Evolutionary conservation across 2,329 filamentous ascomycete species (phyloP).

Genomic region (Cercospora sp.): DNA sequence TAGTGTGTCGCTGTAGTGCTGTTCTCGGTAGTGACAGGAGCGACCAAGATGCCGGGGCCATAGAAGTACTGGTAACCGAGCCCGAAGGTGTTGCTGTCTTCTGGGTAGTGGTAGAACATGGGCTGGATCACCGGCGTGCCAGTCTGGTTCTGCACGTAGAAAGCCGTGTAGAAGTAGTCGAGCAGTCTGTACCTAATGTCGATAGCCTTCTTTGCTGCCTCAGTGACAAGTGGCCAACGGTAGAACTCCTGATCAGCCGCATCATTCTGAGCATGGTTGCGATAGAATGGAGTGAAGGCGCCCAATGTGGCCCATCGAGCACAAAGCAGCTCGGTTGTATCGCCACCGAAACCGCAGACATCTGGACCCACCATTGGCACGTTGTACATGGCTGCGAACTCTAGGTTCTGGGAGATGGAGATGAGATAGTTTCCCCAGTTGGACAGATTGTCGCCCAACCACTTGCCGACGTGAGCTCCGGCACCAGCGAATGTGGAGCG

Average conservation of each 20-base stretch:
- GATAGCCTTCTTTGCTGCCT: constrained; percentile 67
- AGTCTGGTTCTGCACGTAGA: constrained; percentile 59
- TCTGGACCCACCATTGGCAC: constrained; percentile 57
- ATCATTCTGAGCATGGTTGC: constrained; percentile 65
- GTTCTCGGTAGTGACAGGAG: constrained; percentile 56
- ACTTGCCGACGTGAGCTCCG: constrained; percentile 60
- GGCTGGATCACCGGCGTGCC: constrained; percentile 69
- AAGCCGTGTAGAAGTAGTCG: constrained; percentile 75
- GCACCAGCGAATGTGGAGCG: constrained; percentile 74
- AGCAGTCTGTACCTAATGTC: constrained; percentile 72
- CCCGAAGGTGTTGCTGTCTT: constrained; percentile 53
- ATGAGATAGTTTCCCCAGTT: constrained; percentile 48
- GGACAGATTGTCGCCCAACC: constrained; percentile 59
- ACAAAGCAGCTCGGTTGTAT: constrained; percentile 68
- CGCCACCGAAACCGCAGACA: constrained; percentile 72
- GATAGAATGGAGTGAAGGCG: constrained; percentile 74
- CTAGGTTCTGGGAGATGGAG: constrained; percentile 46
- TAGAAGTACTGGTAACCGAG: constrained; percentile 61
- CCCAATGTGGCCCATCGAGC: constrained; percentile 73
- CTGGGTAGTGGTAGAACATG: constrained; percentile 69
- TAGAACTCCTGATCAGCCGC: constrained; percentile 70
- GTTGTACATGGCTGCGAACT: constrained; percentile 51
- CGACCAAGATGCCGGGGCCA: constrained; percentile 57
- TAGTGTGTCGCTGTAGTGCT: constrained; percentile 56
- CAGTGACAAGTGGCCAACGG: constrained; percentile 62